Evolutionary conservation across 2,329 filamentous ascomycete genomes (phyloP).

Genomic region (Pleoardoris graminearum): DNA sequence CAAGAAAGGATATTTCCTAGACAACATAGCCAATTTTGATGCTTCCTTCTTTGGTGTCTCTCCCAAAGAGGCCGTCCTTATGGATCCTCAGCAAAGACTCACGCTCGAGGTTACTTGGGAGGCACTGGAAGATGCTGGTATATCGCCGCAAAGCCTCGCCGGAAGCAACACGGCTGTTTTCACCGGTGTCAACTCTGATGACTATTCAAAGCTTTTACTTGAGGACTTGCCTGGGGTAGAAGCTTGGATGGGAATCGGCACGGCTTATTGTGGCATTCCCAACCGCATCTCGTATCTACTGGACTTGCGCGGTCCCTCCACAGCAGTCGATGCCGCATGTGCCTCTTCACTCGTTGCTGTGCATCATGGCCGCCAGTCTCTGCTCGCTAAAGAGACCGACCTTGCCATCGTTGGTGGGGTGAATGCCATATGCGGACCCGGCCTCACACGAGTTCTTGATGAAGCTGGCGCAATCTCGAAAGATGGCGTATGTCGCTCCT

Average conservation of each 20-base stretch:
- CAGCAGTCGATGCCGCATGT: conserved; percentile 44
- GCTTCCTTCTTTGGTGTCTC: conserved; percentile 11
- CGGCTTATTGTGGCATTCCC: conserved; percentile 43
- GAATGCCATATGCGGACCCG: conserved; percentile 41
- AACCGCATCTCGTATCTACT: conserved; percentile 43
- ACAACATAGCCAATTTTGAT: conserved; percentile 4
- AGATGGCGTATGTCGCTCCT: conserved; percentile 38
- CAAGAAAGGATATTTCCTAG: not conserved
- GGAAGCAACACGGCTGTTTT: conserved; percentile 5
- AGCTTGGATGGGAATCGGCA: conserved; percentile 48
- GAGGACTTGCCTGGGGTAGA: conserved; percentile 46
- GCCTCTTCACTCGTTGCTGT: conserved; percentile 41
- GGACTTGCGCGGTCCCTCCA: conserved; percentile 48
- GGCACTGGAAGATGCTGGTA: conserved; percentile 31
- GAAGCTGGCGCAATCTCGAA: conserved; percentile 31
- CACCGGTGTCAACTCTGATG: conserved; percentile 14
- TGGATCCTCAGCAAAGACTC: conserved; percentile 27
- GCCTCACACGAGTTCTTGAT: conserved; percentile 35
- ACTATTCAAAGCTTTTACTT: conserved; percentile 31
- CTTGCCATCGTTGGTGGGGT: conserved; percentile 32
- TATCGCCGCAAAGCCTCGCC: conserved; percentile 18
- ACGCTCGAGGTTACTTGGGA: conserved; percentile 21
- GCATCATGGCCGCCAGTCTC: conserved; percentile 36
- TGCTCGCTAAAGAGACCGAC: conserved; percentile 30
- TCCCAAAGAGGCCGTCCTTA: conserved; percentile 13